Percentiles rank a stretch among this genome's conserved stretches.
These are phyloP conservation scores for Alternaria burnsii DNA, from an alignment of 2,329 filamentous ascomycete genomes.

Conservation along the genomic window DNA sequence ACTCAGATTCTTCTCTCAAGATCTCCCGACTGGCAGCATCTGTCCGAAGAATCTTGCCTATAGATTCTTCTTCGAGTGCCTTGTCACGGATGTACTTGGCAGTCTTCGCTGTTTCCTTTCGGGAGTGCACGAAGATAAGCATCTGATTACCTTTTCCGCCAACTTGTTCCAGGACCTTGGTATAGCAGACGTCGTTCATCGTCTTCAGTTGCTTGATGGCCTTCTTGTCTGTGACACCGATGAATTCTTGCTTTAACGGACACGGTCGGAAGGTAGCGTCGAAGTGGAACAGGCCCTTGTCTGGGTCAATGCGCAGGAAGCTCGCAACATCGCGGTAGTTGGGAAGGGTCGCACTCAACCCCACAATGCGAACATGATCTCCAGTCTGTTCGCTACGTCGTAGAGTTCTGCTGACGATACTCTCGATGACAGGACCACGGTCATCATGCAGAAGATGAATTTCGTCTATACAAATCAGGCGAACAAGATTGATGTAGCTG, in stretches of 20 bases:
- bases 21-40: slow-evolving; percentile 93
- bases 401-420: slow-evolving; percentile 94
- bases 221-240: slow-evolving; percentile 96
- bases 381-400: slow-evolving; percentile 93
- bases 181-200: slow-evolving; percentile 99
- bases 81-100: slow-evolving; percentile 96
- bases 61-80: slow-evolving; percentile 95
- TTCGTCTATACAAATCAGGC: slow-evolving; percentile 95
- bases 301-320: slow-evolving; percentile 87
- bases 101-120: slow-evolving; percentile 98
- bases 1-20: slow-evolving; percentile 81
- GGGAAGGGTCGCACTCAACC: slow-evolving; percentile 91
- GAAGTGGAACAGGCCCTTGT: slow-evolving; percentile 93
- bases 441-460: slow-evolving; percentile 98
- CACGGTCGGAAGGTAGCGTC: slow-evolving; percentile 94
- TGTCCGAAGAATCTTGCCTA: slow-evolving; percentile 91
- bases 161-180: slow-evolving; percentile 95
- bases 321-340: slow-evolving; percentile 97
- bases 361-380: slow-evolving; percentile 89
- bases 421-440: slow-evolving; percentile 94
- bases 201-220: slow-evolving; percentile 98
- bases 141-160: slow-evolving; percentile 94
- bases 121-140: slow-evolving; percentile 98
- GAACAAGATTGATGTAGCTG: slow-evolving; percentile 96
- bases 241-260: slow-evolving; percentile 94